Base-by-base conservation (phyloP, 495 filamentous ascomycete species). In the Filosporella fistucella region DNA sequence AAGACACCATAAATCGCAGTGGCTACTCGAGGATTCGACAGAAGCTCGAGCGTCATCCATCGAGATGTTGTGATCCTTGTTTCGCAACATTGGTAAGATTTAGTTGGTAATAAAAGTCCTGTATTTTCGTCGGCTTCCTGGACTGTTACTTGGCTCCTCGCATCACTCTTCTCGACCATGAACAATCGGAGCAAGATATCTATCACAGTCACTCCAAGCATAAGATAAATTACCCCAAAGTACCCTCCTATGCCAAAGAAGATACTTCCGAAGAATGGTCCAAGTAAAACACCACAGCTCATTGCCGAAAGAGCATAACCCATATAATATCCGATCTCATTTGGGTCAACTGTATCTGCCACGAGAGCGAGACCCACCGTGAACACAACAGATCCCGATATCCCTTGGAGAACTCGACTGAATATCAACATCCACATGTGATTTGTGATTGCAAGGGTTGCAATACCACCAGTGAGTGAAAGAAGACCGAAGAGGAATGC, bases 361-460 rank as follows among this genome's bases (percentile, higher is more conserved):
- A 63, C 30, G 10, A 63, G 30, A 21, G 59, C 60, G 18, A 62
- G 50, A 10, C 55, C 57, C 23, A 52, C 43, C n/a, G 46, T 60
- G 34, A 45, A 60, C 17, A 57, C 47, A 26, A 44, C 32, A 35
- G 32, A 4, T 5, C n/a, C 32, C 4, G 32, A 35, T 5, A 35
- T 5, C 4, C 32, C 32, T 4, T 35, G 32, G 18, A 35, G 32
- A 14, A 35, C 18, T 17, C 32, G n/a, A 35, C 32, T 35, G 32
- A 35, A 5, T 4, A 35, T 17, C 32, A 35, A n/a, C 32, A 35
- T 35, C 32, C 32, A 35, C 12, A n/a, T 13, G n/a, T n/a, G n/a
- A 5, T 35, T 35, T 4, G 32, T 35, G 4, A 35, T 4, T n/a
- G 18, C 12, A 13, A 35, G 12, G 4, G 32, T 17, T 4, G 18